Conservation (phyloP, 805 yeast genomes). For the Sporopachydermia quercuum region DNA sequence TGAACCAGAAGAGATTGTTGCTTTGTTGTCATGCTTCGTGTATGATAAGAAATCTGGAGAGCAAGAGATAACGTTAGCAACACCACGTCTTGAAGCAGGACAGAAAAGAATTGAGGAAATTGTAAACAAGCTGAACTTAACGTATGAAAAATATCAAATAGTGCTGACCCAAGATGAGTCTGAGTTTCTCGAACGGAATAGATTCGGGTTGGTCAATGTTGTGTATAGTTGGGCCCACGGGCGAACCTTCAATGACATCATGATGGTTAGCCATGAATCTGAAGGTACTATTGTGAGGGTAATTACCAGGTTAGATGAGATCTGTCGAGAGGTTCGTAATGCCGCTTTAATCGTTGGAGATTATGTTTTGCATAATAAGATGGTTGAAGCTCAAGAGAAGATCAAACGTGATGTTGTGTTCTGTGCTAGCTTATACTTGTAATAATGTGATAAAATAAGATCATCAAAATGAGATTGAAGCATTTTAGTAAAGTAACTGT, state of each 20-base stretch:
- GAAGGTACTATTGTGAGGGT: slow-evolving; percentile 97
- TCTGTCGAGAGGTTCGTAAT: slow-evolving; percentile 85
- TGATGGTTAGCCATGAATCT: slow-evolving; percentile 75
- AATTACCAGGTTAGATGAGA: slow-evolving; percentile 84
- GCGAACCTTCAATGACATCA: slow-evolving; percentile 77
- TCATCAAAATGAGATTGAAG: neutral
- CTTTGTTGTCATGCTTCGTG: slow-evolving; percentile 79
- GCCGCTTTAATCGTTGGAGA: slow-evolving; percentile 95
- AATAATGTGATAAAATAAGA: slow-evolving; percentile 7
- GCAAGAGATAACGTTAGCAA: slow-evolving; percentile 40
- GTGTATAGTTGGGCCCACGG: slow-evolving; percentile 99
- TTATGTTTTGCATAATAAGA: slow-evolving; percentile 73
- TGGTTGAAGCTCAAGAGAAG: slow-evolving; percentile 84
- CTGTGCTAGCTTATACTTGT: slow-evolving; percentile 86
- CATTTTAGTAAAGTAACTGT: neutral
- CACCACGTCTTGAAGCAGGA: slow-evolving; percentile 73
- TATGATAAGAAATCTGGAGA: slow-evolving; percentile 40
- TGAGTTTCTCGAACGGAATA: slow-evolving; percentile 63
- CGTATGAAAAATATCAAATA: slow-evolving; percentile 56
- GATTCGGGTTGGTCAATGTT: slow-evolving; percentile 85
- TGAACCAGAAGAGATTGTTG: slow-evolving; percentile 95
- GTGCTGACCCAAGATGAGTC: slow-evolving; percentile 72
- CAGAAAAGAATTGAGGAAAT: slow-evolving; percentile 50
- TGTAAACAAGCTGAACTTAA: slow-evolving; percentile 42
- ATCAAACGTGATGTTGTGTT: slow-evolving; percentile 95